Evolutionary conservation across 352 stramenopile species (phyloP), one percentile per base, ranked within the genome.

Genomic region (Phytophthora macrochlamydospora): DNA sequence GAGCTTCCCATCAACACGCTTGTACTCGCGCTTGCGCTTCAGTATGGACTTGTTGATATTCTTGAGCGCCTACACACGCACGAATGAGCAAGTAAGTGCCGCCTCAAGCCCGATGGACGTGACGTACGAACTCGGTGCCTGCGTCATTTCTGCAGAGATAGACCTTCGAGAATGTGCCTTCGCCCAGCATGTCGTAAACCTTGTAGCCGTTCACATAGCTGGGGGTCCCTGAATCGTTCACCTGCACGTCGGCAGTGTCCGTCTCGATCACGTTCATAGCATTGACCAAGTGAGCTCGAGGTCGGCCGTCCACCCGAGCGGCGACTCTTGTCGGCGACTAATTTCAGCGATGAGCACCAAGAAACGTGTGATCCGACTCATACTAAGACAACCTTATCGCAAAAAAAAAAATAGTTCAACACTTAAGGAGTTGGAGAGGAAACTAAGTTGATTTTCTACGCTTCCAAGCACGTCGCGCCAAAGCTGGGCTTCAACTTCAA

Each of bases 11-110:
- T 85, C 75, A 5, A 94, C 72, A 37, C 80, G 82, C 40, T 94
- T 93, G 73, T 87, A 92, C 69, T 94, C 87, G 48, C 87, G 81
- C 55, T 93, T 93, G 44, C 83, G 83, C 73, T 94, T 93, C 33
- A 94, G 65, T 43, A 93, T 92, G 18, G 84, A 94, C 49, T 93
- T 94, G 68, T 93, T 92, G n/a, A 94, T 72, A 51, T 92, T 75
- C 52, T 94, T 94, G 37, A 94, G 73, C 4, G 87, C 87, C 84
- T 94, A 33, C n/a, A 63, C 42, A n/a, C 12, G 40, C 12, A 40
- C 24, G 7, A 24, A 54, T 11, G 37, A 31, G 18, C 56, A 56
- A 18, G 14, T 29, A 37, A 52, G 7, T 31, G 14, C 14, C 31
- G 49, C 18, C 11, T n/a, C 31, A 32, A 12, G 49, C 30, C 11